A percentile compares a stretch with the other conserved stretches of the same genome.
Evolutionary conservation across 2,329 filamentous ascomycete species (phyloP).

Genomic region (Aplosporella prunicola): DNA sequence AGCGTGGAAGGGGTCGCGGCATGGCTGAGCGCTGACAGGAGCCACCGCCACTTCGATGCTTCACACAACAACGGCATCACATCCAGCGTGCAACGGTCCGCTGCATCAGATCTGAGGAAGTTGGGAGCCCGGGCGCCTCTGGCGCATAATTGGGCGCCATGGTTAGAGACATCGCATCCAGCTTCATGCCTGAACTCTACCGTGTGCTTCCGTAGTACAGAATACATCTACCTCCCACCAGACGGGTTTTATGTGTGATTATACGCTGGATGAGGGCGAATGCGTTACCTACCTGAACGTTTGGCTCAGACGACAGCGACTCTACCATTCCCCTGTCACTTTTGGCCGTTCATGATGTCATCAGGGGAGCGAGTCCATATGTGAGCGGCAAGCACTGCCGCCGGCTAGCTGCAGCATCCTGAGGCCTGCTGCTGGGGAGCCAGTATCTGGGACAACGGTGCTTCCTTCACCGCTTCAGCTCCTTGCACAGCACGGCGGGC

Average conservation of each 20-base stretch:
- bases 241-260: no score
- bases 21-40: no score
- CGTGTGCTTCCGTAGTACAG: neutral
- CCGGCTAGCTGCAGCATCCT: neutral
- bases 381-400: constrained; percentile 4
- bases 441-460: constrained; percentile 3
- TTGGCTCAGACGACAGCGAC: no score
- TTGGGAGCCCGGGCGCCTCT: neutral
- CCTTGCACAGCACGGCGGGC: no score
- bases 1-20: no score
- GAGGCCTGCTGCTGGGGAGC: constrained; percentile 1
- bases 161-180: neutral
- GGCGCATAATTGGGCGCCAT: constrained; percentile 1
- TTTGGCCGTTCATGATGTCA: constrained; percentile 11
- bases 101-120: constrained; percentile 4
- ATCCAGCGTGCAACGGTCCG: constrained; percentile 9
- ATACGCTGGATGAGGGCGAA: no score
- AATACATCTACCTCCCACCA: no score
- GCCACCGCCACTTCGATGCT: constrained; percentile 1
- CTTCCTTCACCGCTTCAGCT: constrained; percentile 8
- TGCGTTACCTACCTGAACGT: no score
- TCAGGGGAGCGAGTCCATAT: constrained; percentile 6
- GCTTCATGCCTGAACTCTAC: constrained; percentile 2
- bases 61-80: constrained; percentile 9
- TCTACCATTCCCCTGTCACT: no score